Conservation (phyloP, 2,329 filamentous ascomycete species). For the Thermoascus crustaceus region DNA sequence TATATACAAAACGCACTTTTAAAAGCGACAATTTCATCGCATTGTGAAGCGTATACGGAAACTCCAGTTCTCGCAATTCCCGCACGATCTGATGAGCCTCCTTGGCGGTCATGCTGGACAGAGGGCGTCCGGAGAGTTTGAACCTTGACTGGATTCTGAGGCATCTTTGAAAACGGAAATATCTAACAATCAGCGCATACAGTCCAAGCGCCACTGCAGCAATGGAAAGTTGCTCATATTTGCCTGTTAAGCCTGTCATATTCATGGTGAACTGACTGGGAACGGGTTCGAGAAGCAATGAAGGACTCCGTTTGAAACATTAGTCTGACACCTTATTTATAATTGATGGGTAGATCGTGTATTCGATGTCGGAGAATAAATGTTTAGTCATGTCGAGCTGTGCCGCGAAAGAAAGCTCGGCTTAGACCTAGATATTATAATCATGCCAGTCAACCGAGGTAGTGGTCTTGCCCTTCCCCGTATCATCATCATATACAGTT, state of each 20-base stretch:
- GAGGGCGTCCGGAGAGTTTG: slow-evolving; percentile 7
- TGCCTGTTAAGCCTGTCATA: not conserved
- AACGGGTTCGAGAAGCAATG: not conserved
- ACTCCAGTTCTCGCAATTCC: slow-evolving; percentile 21
- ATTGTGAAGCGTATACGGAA: slow-evolving; percentile 19
- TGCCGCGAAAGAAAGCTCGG: too few relatives aligned
- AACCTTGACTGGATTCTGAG: not conserved
- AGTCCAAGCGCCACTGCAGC: not conserved
- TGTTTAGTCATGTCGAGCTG: too few relatives aligned
- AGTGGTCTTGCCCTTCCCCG: too few relatives aligned
- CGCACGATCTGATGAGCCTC: slow-evolving; percentile 19
- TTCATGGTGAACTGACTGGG: not conserved
- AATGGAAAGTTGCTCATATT: not conserved
- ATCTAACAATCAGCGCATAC: not conserved
- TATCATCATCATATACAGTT: too few relatives aligned
- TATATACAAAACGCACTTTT: slow-evolving; percentile 9
- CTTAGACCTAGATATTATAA: slow-evolving; percentile 21
- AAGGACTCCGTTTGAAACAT: slow-evolving; percentile 4
- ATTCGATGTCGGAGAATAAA: too few relatives aligned
- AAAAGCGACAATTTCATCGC: slow-evolving; percentile 17
- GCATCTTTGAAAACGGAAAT: not conserved
- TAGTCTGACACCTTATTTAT: not conserved
- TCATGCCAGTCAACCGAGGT: slow-evolving; percentile 34
- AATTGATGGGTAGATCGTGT: not conserved
- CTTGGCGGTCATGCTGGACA: slow-evolving; percentile 19